Evolutionary conservation across 768 basidiomycete genomes (phyloP).

Genomic region (Rhizopogon vesiculosus): DNA sequence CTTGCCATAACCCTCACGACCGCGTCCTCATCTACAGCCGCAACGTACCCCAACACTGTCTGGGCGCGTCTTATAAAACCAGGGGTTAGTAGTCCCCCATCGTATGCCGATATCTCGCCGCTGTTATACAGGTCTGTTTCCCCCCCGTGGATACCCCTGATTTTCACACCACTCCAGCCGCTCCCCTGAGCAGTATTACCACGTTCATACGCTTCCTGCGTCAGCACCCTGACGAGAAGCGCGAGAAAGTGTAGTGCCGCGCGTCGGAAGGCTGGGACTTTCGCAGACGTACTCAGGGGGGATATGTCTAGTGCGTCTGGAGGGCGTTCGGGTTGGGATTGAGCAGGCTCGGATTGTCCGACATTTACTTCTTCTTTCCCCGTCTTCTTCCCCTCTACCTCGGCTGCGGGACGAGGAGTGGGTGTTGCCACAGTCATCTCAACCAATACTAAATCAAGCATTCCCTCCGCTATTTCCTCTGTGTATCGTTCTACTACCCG

Average conservation of each 20-base stretch:
- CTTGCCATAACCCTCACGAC: slow-evolving; percentile 73
- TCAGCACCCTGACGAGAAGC: slow-evolving; percentile 58
- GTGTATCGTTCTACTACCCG: slow-evolving; percentile 61
- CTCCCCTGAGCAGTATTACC: neutral
- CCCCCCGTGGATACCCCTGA: neutral
- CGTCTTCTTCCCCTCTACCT: slow-evolving; percentile 1
- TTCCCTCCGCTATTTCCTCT: slow-evolving; percentile 55
- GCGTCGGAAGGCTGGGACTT: slow-evolving; percentile 77
- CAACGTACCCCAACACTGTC: slow-evolving; percentile 64
- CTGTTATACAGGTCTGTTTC: neutral
- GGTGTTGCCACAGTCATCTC: slow-evolving; percentile 36
- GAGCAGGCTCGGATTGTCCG: slow-evolving; percentile 45
- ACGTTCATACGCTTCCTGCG: slow-evolving; percentile 43
- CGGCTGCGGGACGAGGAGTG: slow-evolving; percentile 13
- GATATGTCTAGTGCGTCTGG: neutral
- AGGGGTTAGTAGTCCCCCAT: slow-evolving; percentile 13
- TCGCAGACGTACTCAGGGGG: slow-evolving; percentile 35
- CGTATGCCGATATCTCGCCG: neutral
- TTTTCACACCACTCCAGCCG: slow-evolving; percentile 1
- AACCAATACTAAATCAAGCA: slow-evolving; percentile 74
- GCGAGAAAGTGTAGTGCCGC: slow-evolving; percentile 83
- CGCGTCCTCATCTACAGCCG: slow-evolving; percentile 65
- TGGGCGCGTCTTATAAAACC: slow-evolving; percentile 44
- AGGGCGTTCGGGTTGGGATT: neutral
- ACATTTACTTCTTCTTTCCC: slow-evolving; percentile 8